Percentiles rank a stretch among this genome's conserved stretches.
Evolutionary conservation across 2,329 filamentous ascomycete genomes (phyloP).

Genomic region (Ophiocordyceps sinensis): DNA sequence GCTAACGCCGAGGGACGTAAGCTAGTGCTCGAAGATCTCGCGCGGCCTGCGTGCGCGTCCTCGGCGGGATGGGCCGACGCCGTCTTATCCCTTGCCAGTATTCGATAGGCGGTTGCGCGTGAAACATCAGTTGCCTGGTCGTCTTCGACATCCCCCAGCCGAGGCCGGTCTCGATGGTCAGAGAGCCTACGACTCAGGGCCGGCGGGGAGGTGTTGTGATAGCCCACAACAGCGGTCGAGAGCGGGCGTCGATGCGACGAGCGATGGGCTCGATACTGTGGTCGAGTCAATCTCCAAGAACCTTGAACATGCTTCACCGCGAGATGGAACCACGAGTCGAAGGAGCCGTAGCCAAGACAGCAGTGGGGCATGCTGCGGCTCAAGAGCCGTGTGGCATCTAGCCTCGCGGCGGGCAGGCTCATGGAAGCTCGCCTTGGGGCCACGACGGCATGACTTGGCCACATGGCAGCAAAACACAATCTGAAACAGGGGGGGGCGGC

Average conservation of each 20-base stretch:
- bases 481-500: not conserved
- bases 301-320: not conserved
- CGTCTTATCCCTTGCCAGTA: conserved; percentile 26
- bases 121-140: conserved; percentile 24
- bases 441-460: not conserved
- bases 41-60: conserved; percentile 14
- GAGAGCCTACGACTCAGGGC: conserved; percentile 38
- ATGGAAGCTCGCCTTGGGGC: not conserved
- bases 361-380: not conserved
- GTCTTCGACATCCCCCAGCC: conserved; percentile 25
- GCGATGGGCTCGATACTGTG: conserved; percentile 33
- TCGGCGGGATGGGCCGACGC: conserved; percentile 23
- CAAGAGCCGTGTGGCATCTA: not conserved
- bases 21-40: conserved; percentile 16
- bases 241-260: conserved; percentile 35
- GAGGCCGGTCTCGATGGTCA: conserved; percentile 36
- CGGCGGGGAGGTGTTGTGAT: conserved; percentile 35
- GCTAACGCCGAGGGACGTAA: conserved; percentile 31
- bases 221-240: conserved; percentile 33
- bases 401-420: not conserved
- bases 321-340: not conserved
- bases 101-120: conserved; percentile 30
- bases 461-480: not conserved
- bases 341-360: not conserved
- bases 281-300: not conserved